phyloP scores from a whole-genome alignment of 1,284 basidiomycete genomes.

The Fomitiporia mediterranea region DNA sequence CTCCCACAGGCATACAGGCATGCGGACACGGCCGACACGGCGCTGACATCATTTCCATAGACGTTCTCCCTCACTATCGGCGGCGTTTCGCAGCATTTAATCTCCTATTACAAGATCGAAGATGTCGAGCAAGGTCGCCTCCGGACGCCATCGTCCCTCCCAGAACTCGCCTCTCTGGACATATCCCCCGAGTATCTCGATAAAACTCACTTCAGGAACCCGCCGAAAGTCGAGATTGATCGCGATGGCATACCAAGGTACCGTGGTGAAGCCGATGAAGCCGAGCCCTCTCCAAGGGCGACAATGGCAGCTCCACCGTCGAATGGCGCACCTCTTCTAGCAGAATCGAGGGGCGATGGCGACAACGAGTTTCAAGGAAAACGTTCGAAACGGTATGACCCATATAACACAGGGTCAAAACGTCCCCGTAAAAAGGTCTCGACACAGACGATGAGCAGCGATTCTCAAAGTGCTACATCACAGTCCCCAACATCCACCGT shows the following conservation, averaged over 20 bases:
- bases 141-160: conserved; percentile 82
- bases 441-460: neutral
- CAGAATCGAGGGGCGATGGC: conserved; percentile 36
- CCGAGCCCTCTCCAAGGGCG: conserved; percentile 45
- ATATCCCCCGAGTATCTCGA: conserved; percentile 89
- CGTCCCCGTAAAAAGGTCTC: conserved; percentile 6
- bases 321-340: conserved; percentile 49
- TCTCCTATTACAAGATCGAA: conserved; percentile 93
- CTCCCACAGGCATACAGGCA: conserved; percentile 2
- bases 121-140: conserved; percentile 88
- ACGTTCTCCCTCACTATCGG: conserved; percentile 88
- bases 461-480: neutral
- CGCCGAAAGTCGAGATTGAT: conserved; percentile 82
- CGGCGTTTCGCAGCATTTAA: conserved; percentile 88
- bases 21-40: conserved; percentile 23
- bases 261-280: conserved; percentile 72
- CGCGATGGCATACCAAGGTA: conserved; percentile 80
- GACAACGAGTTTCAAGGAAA: conserved; percentile 30
- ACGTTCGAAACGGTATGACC: conserved; percentile 51
- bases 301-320: conserved; percentile 42
- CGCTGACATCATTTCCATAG: conserved; percentile 38
- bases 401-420: conserved; percentile 31
- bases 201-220: conserved; percentile 86
- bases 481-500: neutral
- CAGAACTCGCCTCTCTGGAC: conserved; percentile 81